Evolutionary conservation across 108 stramenopile genomes (phyloP), one percentile per base, ranked within the genome.

Genomic region (Licmophora abbreviata): DNA sequence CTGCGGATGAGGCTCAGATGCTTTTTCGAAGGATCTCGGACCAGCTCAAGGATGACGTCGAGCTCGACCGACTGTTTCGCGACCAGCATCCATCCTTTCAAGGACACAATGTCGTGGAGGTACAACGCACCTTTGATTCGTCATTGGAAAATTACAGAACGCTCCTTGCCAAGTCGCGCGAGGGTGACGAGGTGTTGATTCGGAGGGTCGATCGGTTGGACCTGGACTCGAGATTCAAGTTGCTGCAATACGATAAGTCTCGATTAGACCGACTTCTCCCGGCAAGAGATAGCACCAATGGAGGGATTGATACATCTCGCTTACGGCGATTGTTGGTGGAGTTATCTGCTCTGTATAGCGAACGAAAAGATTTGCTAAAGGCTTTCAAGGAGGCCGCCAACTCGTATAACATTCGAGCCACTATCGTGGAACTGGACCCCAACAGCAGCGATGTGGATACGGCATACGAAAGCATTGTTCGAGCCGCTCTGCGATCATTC

Each of bases 261-360:
- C 77, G 70, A 34, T 52, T 73, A 21, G 68, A 78, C 58, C 40
- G 46, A 7, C 29, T 74, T n/a, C 14, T 69, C 11, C 71, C 71
- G 5, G 56, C 51, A 1, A 37, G 45, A 0, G n/a, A n/a, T n/a
- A n/a, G n/a, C n/a, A n/a, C 45, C 15, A 28, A 30, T 10, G 61
- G 52, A 21, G 63, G 58, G 2, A 34, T 71, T 37, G 61, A 67
- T 51, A 62, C 66, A 27, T 28, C 62, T 4, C 22, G 22, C 1
- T 42, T 77, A 44, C 53, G 51, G 6, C 15, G 41, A 17, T 32
- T 61, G 30, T 48, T 71, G 51, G 58, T 60, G 18, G 70, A 64
- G 25, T 50, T 77, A 0, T 68, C 59, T 2, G 23, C 30, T 3
- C 41, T 65, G n/a, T 72, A 71, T 45, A 48, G 47, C 14, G 53